Evolutionary conservation across 2,329 filamentous ascomycete genomes (phyloP), one percentile per base, ranked within the genome.

Genomic region (Fusarium devonianum): DNA sequence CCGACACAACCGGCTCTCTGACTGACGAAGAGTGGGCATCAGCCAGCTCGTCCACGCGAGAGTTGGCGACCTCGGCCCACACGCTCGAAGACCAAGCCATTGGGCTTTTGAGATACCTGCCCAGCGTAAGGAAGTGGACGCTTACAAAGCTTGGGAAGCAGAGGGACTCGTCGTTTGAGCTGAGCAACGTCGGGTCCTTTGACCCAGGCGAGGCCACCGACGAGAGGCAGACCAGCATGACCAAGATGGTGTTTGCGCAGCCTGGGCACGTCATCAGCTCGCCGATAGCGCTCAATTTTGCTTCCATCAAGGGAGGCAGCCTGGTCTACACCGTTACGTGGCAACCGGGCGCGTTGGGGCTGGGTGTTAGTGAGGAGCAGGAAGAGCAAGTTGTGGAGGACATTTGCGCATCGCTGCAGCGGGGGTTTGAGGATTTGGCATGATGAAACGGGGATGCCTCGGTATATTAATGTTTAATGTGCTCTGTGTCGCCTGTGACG

Each of bases 241-340:
- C 36, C 0, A 52, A 58, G 3, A 49, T 66, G 56, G 38, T 63
- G 3, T 66, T 66, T 53, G 41, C 53, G 19, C 64, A 66, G 26
- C 60, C 64, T 2, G 48, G 62, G n/a, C 50, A 56, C 19, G 49
- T 60, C 13, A 39, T 34, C 8, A 51, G 60, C 3, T 25, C 56
- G 21, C 56, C 62, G 8, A 40, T 66, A 11, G 22, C 16, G 14
- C 65, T 66, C 45, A 66, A 61, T 9, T 35, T 63, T 7, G 46
- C 41, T 7, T 53, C 52, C 11, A 42, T 58, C 25, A 66, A 58
- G 40, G 58, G 49, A 28, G 49, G 54, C 5, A 48, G 46, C 28
- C 17, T 66, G 25, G 35, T 60, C 5, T 65, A 50, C 22, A 65
- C 64, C 8, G 43, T 61, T 21, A 65, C 58, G 30, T 66, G 64